Base-by-base conservation (phyloP, 805 yeast species). In the Sugiyamaella chiloensis region DNA sequence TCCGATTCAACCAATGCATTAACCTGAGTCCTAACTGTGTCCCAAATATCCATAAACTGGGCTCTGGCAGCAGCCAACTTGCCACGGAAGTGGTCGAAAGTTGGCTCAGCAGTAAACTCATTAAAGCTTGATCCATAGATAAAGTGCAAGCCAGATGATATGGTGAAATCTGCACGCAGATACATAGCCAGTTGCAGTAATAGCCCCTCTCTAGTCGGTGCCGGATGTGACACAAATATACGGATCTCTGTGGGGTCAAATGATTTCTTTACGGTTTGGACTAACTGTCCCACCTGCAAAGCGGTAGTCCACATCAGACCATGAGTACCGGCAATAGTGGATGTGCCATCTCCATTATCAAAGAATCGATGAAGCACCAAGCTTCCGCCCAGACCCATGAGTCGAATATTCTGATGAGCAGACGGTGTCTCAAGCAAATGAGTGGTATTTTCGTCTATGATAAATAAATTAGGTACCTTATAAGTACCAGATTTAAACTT, bases 261-360 rank as follows among this genome's bases (percentile, higher is more conserved):
- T 48, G 70, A 54, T 48, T 67, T 46, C 60, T 70, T 66, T 50
- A 69, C 73, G 0, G 80, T 75, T 52, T 76, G 71, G 17, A 80
- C 68, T 44, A 85, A 69, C 60, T 78, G 82, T 2, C 91, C 90
- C 32, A 86, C 66, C 61, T 85, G 93, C 44, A 83, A 63, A 51
- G 83, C 64, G 6, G 87, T 81, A 31, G 83, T 73, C 95, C 95
- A 85, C 36, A 83, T 71, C 53, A 82, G 82, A 1, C 91, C 90
- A 1, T 80, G 78, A 35, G 79, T 72, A 3, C 83, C 80, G 1
- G 85, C 83, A 19, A 79, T 65, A 11, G 59, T 63, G 52, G 69
- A 44, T 56, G 71, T 49, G 59, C 57, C 72, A 3, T 74, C 74
- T 4, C 86, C 86, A 52, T 78, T 80, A 55, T 83, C 86, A 58